Evolutionary conservation across 31 red algal species (phyloP).

Genomic region (Asparagopsis taxiformis): DNA sequence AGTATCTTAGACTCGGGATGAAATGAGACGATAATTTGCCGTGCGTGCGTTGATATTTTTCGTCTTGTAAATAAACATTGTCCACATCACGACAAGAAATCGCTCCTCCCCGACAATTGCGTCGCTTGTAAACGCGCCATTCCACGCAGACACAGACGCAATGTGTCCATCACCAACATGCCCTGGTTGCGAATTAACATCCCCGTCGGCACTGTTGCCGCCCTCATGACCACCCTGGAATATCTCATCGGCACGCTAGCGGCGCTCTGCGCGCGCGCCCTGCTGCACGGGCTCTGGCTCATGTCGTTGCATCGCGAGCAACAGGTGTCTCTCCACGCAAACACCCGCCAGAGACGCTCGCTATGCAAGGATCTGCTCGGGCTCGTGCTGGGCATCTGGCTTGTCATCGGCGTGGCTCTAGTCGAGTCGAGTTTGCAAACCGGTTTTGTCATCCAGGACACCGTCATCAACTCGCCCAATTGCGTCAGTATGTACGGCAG

Average conservation of each 20-base stretch:
- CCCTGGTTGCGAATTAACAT: no score
- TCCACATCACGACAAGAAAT: no score
- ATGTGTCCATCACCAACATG: no score
- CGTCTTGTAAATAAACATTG: no score
- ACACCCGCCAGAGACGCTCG: neutral
- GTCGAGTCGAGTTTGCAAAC: neutral
- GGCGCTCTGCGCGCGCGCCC: neutral
- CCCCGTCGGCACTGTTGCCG: neutral
- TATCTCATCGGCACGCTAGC: neutral
- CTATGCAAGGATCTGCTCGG: conserved; percentile 2
- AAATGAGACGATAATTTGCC: no score
- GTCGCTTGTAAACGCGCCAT: no score
- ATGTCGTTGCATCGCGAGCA: neutral
- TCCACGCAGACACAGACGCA: no score
- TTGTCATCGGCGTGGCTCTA: neutral
- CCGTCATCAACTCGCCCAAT: neutral
- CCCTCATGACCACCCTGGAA: neutral
- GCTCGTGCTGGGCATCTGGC: neutral
- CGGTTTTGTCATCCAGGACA: neutral
- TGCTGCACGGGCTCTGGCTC: conserved; percentile 1
- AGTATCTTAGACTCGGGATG: no score
- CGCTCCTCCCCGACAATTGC: no score
- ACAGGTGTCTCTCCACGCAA: neutral
- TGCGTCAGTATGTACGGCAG: conserved; percentile 6
- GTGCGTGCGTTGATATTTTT: no score